A percentile compares a stretch with the other conserved stretches of the same genome.
phyloP scores from a whole-genome alignment of 2,329 filamentous ascomycete genomes.

The Davidsoniella australis region DNA sequence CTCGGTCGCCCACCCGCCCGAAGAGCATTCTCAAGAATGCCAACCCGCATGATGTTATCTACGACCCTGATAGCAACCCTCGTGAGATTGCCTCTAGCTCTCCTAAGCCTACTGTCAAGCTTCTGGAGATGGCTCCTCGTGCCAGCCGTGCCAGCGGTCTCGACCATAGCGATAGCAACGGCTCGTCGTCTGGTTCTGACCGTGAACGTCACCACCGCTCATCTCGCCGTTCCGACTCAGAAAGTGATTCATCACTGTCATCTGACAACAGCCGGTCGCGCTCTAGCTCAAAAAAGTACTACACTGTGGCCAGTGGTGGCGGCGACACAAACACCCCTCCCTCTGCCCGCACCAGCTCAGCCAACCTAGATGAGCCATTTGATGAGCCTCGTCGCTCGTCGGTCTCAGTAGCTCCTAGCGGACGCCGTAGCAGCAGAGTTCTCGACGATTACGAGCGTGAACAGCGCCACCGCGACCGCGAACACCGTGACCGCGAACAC shows the following conservation, averaged over 20 bases:
- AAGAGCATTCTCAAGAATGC: slow-evolving; percentile 47
- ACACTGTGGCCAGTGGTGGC: slow-evolving; percentile 12
- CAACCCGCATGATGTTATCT: slow-evolving; percentile 39
- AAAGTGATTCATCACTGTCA: slow-evolving; percentile 16
- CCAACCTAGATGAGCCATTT: not conserved
- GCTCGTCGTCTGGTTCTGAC: slow-evolving; percentile 8
- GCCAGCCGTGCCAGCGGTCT: slow-evolving; percentile 12
- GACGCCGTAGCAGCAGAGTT: slow-evolving; percentile 17
- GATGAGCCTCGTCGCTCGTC: slow-evolving; percentile 2
- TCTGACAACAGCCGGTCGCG: slow-evolving; percentile 17
- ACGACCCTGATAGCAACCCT: slow-evolving; percentile 27
- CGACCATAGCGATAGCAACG: slow-evolving; percentile 16
- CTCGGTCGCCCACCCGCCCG: slow-evolving; percentile 18
- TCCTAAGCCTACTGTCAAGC: slow-evolving; percentile 14
- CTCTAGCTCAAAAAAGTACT: slow-evolving; percentile 13
- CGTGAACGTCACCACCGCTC: slow-evolving; percentile 14
- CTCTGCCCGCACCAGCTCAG: slow-evolving; percentile 5
- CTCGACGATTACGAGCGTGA: slow-evolving; percentile 1
- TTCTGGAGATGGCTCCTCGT: not conserved
- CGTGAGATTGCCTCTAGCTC: slow-evolving; percentile 25
- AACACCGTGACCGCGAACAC: no score
- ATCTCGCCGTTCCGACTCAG: slow-evolving; percentile 3
- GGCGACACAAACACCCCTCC: slow-evolving; percentile 7
- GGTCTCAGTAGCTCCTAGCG: slow-evolving; percentile 15
- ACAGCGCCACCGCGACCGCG: slow-evolving; percentile 22